Conservation (phyloP, 2,329 filamentous ascomycete species). For the Penicillium sp. region DNA sequence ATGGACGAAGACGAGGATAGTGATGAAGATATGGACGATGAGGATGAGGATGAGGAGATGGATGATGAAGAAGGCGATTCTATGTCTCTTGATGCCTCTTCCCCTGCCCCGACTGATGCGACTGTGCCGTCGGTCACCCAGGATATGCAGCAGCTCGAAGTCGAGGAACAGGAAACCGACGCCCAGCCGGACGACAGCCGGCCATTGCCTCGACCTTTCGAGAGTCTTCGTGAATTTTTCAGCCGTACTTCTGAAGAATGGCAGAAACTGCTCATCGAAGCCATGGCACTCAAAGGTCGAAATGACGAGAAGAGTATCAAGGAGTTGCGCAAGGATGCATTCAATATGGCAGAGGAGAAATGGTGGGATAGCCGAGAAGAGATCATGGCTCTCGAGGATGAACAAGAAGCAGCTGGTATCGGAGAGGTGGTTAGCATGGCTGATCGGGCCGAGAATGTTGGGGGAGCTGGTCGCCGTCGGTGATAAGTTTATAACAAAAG, state of each 20-base stretch:
- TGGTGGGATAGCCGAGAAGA: conserved; percentile 99
- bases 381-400: conserved; percentile 85
- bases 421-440: conserved; percentile 88
- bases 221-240: conserved; percentile 90
- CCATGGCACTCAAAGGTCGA: conserved; percentile 66
- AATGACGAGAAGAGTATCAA: conserved; percentile 66
- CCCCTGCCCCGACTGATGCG: conserved; percentile 37
- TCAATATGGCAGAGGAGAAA: conserved; percentile 88
- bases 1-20: conserved; percentile 56
- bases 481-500: conserved; percentile 19
- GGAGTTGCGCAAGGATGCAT: conserved; percentile 88
- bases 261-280: conserved; percentile 83
- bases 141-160: conserved; percentile 38
- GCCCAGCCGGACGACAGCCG: conserved; percentile 67
- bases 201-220: conserved; percentile 79
- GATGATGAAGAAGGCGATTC: conserved; percentile 49
- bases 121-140: conserved; percentile 38
- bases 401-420: conserved; percentile 93
- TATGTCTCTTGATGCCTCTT: conserved; percentile 41
- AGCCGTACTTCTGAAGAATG: conserved; percentile 81
- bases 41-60: conserved; percentile 44
- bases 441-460: conserved; percentile 62
- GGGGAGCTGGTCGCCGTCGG: conserved; percentile 48
- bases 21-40: conserved; percentile 54
- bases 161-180: conserved; percentile 40